Base-by-base conservation (phyloP, 2,329 filamentous ascomycete species). In the Fusarium lateritium region DNA sequence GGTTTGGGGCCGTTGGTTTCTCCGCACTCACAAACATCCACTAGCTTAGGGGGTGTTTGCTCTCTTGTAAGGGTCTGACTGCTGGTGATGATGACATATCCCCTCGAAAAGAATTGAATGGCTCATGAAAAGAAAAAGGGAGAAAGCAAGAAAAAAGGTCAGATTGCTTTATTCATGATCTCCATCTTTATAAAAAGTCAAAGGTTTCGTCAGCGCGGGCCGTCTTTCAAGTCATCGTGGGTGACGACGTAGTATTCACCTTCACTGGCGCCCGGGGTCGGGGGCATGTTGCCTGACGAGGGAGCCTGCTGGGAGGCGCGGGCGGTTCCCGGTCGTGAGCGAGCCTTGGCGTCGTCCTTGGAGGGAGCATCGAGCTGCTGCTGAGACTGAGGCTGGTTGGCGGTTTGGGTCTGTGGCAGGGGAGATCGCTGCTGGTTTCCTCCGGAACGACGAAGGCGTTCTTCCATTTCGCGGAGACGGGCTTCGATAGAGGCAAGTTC, bases 401-500 rank as follows among this genome's bases (percentile, higher is more conserved):
- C 40, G 51, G 61, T 55, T 28, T 67, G 71, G 33, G 59, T 51
- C 62, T 64, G 67, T 56, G 62, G 62, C 52, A 71, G 65, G 15
- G 69, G 58, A 51, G 70, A 54, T 62, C 56, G 65, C 69, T 68
- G 42, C 54, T 68, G 31, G 39, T 43, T 26, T 71, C 68, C 54
- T 69, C 60, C 64, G 36, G 70, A 79, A 63, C 73, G 75, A 72
- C 82, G 88, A 54, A 98, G 86, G 44, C 91, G 91, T 72, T 92
- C 87, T 81, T 98, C 94, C 81, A 96, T 94, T 75, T 94, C 94
- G 73, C 89, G 91, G 73, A 98, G 89, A 73, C 90, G 91, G 53
- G 89, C 89, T 81, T 98, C 94, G 75, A 98, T 90, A 58, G 91
- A 89, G 80, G 97, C 91, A 71, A 98, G 91, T 80, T 98, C 93